Percentiles rank a stretch among this genome's conserved stretches.
Evolutionary conservation across 169 alveolate species (phyloP).

Genomic region (Amoebophrya sp.): DNA sequence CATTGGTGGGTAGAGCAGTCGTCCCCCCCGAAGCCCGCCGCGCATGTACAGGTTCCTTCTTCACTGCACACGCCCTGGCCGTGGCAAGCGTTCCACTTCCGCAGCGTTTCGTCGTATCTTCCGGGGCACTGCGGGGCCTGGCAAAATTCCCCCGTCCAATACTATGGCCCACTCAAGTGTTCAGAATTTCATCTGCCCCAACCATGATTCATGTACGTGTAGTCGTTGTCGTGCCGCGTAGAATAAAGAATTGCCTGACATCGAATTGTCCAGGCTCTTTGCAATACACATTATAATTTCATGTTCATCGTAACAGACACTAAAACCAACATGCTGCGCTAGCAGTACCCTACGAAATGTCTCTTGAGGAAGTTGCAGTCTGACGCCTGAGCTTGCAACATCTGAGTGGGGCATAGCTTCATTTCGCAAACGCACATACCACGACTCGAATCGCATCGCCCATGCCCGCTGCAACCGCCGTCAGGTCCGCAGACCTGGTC

Average conservation of each 20-base stretch:
- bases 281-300: no score
- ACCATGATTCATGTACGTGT: not conserved
- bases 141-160: not conserved
- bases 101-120: not conserved
- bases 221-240: not conserved
- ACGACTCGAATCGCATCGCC: no score
- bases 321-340: not conserved
- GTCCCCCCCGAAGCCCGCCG: not conserved
- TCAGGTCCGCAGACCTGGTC: not conserved
- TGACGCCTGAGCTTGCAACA: not conserved
- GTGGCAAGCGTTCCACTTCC: not conserved
- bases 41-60: not conserved
- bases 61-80: not conserved
- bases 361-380: not conserved
- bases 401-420: not conserved
- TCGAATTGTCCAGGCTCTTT: not conserved
- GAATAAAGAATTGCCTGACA: not conserved
- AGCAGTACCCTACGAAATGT: not conserved
- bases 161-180: no score
- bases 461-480: not conserved
- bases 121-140: not conserved
- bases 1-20: no score
- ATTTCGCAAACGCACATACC: no score
- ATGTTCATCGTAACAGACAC: not conserved
- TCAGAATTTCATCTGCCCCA: not conserved